phyloP scores from a whole-genome alignment of 2,329 filamentous ascomycete genomes.

The Scopulariopsis brevicaulis region DNA sequence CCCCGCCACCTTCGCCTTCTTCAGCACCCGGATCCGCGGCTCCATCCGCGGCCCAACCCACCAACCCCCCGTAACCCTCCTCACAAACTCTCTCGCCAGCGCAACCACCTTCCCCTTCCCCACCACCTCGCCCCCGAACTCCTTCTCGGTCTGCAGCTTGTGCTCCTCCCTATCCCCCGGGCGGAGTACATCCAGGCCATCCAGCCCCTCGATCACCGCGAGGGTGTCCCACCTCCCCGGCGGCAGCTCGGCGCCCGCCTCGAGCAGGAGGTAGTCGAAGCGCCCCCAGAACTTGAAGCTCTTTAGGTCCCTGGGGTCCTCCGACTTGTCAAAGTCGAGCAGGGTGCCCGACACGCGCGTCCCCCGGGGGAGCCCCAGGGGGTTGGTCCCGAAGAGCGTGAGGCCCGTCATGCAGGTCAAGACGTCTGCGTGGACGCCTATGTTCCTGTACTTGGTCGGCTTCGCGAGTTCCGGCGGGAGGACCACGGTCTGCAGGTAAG shows the following conservation, averaged over 20 bases:
- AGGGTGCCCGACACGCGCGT: conserved; percentile 10
- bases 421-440: conserved; percentile 51
- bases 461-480: conserved; percentile 14
- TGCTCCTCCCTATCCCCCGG: conserved; percentile 23
- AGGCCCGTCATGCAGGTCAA: conserved; percentile 61
- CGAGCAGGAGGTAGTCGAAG: conserved; percentile 52
- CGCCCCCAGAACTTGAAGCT: conserved; percentile 46
- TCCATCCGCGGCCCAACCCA: conserved; percentile 54
- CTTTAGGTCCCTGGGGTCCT: conserved; percentile 31
- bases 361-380: conserved; percentile 17
- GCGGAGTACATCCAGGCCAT: conserved; percentile 44
- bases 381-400: conserved; percentile 50
- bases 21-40: conserved; percentile 40
- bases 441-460: conserved; percentile 9
- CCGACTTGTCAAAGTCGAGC: conserved; percentile 50
- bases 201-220: conserved; percentile 44
- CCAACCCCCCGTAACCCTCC: conserved; percentile 43
- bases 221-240: conserved; percentile 43
- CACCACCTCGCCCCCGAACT: conserved; percentile 22
- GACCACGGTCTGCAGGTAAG: conserved; percentile 31
- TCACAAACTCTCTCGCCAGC: conserved; percentile 26
- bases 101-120: conserved; percentile 31
- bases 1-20: conserved; percentile 13
- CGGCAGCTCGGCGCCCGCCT: conserved; percentile 33
- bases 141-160: conserved; percentile 5